phyloP scores from a whole-genome alignment of 257 asterid genomes.

The Anisodus acutangulus region DNA sequence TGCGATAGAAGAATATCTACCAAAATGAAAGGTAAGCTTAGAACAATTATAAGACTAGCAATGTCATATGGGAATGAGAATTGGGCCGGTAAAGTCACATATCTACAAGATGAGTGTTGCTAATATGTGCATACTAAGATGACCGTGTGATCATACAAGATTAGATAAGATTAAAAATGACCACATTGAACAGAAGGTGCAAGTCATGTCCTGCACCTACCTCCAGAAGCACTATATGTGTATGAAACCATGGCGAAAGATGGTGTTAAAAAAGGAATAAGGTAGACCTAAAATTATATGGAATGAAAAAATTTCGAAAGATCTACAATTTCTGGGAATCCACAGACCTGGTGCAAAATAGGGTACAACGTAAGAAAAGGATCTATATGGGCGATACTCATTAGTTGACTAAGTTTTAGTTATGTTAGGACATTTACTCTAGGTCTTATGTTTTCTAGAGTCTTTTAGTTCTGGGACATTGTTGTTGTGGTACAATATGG shows the following conservation, averaged over 20 bases:
- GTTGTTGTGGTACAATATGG: neutral
- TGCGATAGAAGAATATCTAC: slow-evolving; percentile 10
- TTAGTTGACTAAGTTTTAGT: slow-evolving; percentile 8
- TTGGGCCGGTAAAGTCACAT: neutral
- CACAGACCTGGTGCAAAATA: neutral
- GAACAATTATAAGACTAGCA: neutral
- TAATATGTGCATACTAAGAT: slow-evolving; percentile 1
- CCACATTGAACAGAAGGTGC: neutral
- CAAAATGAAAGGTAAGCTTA: neutral
- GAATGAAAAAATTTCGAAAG: neutral
- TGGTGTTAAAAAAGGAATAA: too few relatives aligned
- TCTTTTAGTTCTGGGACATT: neutral
- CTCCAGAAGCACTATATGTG: too few relatives aligned
- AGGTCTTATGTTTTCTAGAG: neutral
- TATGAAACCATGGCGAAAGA: too few relatives aligned
- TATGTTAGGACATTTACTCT: neutral
- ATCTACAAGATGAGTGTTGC: slow-evolving; percentile 4
- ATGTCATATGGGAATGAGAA: neutral
- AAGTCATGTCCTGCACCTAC: neutral
- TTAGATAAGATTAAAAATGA: neutral
- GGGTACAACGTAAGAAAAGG: neutral
- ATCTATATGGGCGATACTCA: neutral
- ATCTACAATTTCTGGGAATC: neutral
- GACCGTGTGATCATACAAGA: neutral
- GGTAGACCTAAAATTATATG: neutral